Conservation (phyloP, 805 yeast species). For the Spathaspora passalidarum region DNA sequence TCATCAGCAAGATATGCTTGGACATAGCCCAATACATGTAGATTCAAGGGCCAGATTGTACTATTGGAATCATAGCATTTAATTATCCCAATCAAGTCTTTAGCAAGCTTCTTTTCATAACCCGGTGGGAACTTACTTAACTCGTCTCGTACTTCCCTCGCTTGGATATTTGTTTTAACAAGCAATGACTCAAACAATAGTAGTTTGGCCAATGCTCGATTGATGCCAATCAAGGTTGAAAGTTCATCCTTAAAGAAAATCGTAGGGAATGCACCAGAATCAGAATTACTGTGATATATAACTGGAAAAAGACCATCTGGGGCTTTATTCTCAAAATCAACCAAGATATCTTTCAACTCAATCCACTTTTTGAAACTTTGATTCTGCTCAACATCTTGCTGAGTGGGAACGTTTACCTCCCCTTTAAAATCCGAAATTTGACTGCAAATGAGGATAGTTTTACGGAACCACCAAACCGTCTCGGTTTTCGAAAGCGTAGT, state of each 20-base stretch:
- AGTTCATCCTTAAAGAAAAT: conserved; percentile 35
- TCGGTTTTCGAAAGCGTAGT: conserved; percentile 5
- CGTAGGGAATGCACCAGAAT: conserved; percentile 22
- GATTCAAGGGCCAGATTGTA: conserved; percentile 32
- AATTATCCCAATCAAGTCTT: conserved; percentile 37
- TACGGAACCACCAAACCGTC: conserved; percentile 37
- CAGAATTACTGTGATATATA: conserved; percentile 21
- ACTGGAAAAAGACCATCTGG: conserved; percentile 31
- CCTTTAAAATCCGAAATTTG: conserved; percentile 28
- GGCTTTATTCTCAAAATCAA: conserved; percentile 26
- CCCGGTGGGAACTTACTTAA: conserved; percentile 21
- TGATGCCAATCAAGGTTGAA: conserved; percentile 30
- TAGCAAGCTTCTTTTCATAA: conserved; percentile 24
- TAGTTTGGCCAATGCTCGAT: conserved; percentile 27
- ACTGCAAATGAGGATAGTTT: conserved; percentile 25
- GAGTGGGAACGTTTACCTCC: conserved; percentile 22
- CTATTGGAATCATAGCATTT: conserved; percentile 33
- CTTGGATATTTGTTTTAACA: conserved; percentile 14
- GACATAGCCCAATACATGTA: conserved; percentile 31
- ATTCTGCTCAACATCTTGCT: conserved; percentile 23
- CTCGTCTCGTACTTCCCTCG: conserved; percentile 17
- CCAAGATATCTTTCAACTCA: conserved; percentile 21
- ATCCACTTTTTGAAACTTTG: conserved; percentile 24
- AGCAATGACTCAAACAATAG: conserved; percentile 27
- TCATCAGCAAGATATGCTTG: conserved; percentile 22